These are phyloP conservation scores for Colletotrichum lini DNA, from an alignment of 2,329 filamentous ascomycete species.

Conservation along the genomic window DNA sequence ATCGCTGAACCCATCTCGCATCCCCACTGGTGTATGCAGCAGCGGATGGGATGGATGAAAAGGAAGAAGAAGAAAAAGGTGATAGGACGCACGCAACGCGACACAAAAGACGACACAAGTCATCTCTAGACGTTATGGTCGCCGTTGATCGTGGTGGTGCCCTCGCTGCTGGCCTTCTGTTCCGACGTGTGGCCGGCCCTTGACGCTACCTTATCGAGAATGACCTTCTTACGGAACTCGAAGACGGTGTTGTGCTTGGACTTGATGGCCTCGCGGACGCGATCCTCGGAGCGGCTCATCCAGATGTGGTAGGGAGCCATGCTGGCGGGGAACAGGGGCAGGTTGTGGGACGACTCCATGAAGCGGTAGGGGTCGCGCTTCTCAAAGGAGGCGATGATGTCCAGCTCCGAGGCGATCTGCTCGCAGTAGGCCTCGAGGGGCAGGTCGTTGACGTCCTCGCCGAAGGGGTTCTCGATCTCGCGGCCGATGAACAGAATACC, in stretches of 20 bases:
- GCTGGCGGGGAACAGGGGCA: constrained; percentile 70
- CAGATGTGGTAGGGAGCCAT: constrained; percentile 54
- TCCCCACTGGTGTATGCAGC: constrained; percentile 7
- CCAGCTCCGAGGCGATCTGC: constrained; percentile 80
- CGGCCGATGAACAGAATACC: constrained; percentile 81
- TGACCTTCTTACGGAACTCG: constrained; percentile 42
- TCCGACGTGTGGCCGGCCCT: constrained; percentile 14
- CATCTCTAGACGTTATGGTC: constrained; percentile 30
- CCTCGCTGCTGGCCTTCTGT: constrained; percentile 40
- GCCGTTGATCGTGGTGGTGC: constrained; percentile 30
- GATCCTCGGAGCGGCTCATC: constrained; percentile 58
- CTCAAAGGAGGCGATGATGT: constrained; percentile 71
- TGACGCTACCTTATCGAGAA: constrained; percentile 35
- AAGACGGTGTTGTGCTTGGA: constrained; percentile 53
- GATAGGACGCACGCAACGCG: neutral
- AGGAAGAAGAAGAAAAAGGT: constrained; percentile 6
- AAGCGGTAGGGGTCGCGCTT: constrained; percentile 51
- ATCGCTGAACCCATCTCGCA: constrained; percentile 34
- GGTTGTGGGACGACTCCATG: constrained; percentile 58
- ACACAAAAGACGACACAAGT: neutral
- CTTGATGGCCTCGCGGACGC: constrained; percentile 56
- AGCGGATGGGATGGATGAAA: constrained; percentile 11
- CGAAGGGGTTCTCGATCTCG: constrained; percentile 90
- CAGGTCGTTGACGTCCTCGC: constrained; percentile 86
- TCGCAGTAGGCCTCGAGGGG: constrained; percentile 83